Conservation (phyloP, 768 basidiomycete genomes). For the Suillus fuscotomentosus region DNA sequence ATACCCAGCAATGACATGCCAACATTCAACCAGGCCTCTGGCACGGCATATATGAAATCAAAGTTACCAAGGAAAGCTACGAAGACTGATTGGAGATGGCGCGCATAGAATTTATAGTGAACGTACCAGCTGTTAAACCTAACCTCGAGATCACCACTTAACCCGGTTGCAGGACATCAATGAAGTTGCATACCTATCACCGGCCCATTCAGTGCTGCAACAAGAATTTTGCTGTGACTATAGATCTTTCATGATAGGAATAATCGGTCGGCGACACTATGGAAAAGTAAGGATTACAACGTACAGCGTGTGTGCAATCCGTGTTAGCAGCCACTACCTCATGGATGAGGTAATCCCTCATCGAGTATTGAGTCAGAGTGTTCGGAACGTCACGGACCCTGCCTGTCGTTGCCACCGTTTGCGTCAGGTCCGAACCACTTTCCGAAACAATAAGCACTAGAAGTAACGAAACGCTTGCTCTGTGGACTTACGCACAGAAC, state of each 20-base stretch:
- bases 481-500: constrained; percentile 67
- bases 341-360: constrained; percentile 49
- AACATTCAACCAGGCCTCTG: constrained; percentile 58
- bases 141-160: not conserved
- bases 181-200: constrained; percentile 55
- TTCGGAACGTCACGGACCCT: constrained; percentile 10
- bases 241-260: constrained; percentile 45
- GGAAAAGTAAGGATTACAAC: constrained; percentile 14
- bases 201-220: constrained; percentile 73
- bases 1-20: constrained; percentile 67
- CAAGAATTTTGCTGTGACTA: constrained; percentile 64
- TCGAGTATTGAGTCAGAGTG: constrained; percentile 8
- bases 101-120: not conserved
- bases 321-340: constrained; percentile 50
- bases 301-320: constrained; percentile 62
- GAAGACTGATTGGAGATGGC: not conserved
- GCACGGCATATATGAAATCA: constrained; percentile 70
- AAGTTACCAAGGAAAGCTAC: constrained; percentile 69
- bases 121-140: constrained; percentile 67
- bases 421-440: constrained; percentile 61
- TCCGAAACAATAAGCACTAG: not conserved
- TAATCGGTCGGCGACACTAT: not conserved
- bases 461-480: not conserved
- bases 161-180: not conserved
- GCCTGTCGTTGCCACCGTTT: constrained; percentile 1